phyloP scores from a whole-genome alignment of 192 early-diverging fungal genomes.

The Gaertneriomyces semiglobifer region DNA sequence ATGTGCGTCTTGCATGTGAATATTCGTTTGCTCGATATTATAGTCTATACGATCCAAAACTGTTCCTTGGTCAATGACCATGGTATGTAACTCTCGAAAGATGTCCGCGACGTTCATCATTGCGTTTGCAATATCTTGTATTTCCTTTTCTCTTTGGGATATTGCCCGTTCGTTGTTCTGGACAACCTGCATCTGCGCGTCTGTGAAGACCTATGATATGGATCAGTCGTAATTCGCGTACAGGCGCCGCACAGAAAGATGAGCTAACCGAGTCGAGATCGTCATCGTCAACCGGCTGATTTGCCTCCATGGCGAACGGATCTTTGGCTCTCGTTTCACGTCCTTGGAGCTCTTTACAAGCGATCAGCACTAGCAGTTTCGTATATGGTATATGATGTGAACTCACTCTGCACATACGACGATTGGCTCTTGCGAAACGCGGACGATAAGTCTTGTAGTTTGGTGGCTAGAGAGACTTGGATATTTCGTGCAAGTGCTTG shows the following conservation, averaged over 20 bases:
- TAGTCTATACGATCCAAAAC: conserved; percentile 96
- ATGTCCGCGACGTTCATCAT: conserved; percentile 86
- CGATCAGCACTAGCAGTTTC: background rate
- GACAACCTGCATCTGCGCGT: conserved; percentile 73
- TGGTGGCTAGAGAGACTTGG: conserved; percentile 81
- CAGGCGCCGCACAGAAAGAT: conserved; percentile 9
- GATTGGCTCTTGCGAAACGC: conserved; percentile 87
- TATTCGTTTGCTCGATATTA: conserved; percentile 83
- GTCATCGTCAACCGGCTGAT: conserved; percentile 34
- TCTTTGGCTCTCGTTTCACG: conserved; percentile 41
- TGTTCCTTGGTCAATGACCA: conserved; percentile 98
- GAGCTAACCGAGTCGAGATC: conserved; percentile 37
- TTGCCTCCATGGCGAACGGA: conserved; percentile 24
- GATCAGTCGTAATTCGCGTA: background rate
- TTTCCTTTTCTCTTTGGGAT: conserved; percentile 83
- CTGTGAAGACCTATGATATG: conserved; percentile 69
- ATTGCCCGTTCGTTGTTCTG: conserved; percentile 75
- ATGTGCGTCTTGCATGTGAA: conserved; percentile 78
- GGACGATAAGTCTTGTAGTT: conserved; percentile 80
- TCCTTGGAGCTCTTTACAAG: conserved; percentile 39
- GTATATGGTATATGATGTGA: background rate
- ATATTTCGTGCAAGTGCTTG: conserved; percentile 81
- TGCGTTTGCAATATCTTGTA: conserved; percentile 88
- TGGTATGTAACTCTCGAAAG: conserved; percentile 88
- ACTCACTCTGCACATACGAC: conserved; percentile 77